Evolutionary conservation across 139 green algal genomes (phyloP).

Genomic region (Chlamydomonas sphaeroides): DNA sequence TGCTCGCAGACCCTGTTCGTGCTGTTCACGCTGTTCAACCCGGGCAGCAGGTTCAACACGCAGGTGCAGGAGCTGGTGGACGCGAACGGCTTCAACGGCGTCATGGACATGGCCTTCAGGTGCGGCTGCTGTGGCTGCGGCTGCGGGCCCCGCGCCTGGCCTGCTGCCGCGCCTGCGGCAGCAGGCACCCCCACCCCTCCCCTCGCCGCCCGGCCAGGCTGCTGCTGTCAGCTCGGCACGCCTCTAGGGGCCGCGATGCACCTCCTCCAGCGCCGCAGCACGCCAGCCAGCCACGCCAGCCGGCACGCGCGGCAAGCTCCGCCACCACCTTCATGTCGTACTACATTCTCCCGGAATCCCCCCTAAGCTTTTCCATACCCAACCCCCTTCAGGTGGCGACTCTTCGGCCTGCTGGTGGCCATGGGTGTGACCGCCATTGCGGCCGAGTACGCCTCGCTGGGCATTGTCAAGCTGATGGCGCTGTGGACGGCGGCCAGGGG

Average conservation of each 20-base stretch:
- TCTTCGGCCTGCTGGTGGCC: constrained; percentile 47
- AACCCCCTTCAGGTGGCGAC: background rate
- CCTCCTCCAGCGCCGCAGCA: no score
- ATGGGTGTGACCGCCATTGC: constrained; percentile 38
- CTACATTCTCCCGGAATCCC: background rate
- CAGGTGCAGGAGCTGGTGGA: constrained; percentile 58
- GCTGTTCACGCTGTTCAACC: constrained; percentile 55
- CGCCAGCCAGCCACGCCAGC: no score
- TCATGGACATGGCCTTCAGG: constrained; percentile 32
- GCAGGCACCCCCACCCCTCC: no score
- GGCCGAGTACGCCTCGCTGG: constrained; percentile 32
- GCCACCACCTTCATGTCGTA: no score
- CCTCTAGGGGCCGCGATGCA: no score
- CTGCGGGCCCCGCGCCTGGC: no score
- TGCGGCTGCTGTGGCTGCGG: no score
- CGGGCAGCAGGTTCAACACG: constrained; percentile 55
- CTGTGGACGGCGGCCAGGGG: constrained; percentile 2
- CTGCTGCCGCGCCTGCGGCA: no score
- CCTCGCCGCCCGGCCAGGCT: no score
- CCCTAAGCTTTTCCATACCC: background rate
- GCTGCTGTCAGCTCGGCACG: no score
- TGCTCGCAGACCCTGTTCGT: constrained; percentile 45
- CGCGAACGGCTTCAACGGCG: background rate
- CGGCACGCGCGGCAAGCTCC: no score
- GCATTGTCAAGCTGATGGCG: background rate